phyloP scores from a whole-genome alignment of 139 green algal genomes.

The Closterium sp. region DNA sequence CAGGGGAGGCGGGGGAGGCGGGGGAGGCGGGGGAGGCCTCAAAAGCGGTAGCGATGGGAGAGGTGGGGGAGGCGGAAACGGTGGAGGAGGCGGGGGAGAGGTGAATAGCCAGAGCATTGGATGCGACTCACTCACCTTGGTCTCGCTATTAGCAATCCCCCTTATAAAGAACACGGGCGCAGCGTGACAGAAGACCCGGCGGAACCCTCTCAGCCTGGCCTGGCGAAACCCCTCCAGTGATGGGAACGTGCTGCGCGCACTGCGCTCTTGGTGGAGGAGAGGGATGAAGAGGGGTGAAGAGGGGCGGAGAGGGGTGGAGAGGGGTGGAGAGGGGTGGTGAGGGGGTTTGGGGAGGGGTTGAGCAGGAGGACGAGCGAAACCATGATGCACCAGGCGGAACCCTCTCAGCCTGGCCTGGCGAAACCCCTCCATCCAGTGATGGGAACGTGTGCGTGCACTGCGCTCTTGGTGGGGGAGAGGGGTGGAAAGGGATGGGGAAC shows the following conservation, averaged over 20 bases:
- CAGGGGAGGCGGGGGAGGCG: too few relatives aligned
- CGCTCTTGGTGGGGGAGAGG: conserved; percentile 45
- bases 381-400: conserved; percentile 56
- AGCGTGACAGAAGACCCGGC: conserved; percentile 84
- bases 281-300: not conserved
- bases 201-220: conserved; percentile 68
- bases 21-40: too few relatives aligned
- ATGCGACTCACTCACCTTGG: not conserved
- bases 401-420: conserved; percentile 63
- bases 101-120: not conserved
- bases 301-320: not conserved
- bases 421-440: conserved; percentile 75
- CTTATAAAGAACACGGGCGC: conserved; percentile 78
- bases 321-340: too few relatives aligned
- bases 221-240: conserved; percentile 72
- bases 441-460: conserved; percentile 82
- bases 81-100: too few relatives aligned
- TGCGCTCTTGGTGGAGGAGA: conserved; percentile 63
- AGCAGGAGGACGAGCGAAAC: not conserved
- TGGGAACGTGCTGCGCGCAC: conserved; percentile 79
- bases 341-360: too few relatives aligned
- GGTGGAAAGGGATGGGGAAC: not conserved
- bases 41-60: too few relatives aligned
- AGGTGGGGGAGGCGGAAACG: too few relatives aligned
- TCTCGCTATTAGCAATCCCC: conserved; percentile 55